These are phyloP conservation scores for Conticribra weissflogii DNA, from an alignment of 108 stramenopile species.

Conservation along the genomic window DNA sequence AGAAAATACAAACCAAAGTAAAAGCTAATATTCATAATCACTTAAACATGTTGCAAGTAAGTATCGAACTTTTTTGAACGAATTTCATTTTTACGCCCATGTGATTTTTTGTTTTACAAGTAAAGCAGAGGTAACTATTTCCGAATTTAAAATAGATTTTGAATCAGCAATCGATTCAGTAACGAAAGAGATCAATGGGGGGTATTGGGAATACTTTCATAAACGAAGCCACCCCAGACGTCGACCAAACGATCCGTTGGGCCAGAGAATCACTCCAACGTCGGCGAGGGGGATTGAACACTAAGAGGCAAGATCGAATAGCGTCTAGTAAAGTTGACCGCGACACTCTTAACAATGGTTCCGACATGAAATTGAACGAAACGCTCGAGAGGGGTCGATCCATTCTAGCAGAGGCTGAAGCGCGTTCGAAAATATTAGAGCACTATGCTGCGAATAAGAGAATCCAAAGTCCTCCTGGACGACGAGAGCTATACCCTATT, in stretches of 20 bases:
- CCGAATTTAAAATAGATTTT: no score
- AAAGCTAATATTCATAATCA: no score
- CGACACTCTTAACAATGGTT: neutral
- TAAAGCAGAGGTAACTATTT: no score
- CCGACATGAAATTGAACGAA: neutral
- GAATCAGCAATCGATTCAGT: no score
- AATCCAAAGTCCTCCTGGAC: neutral
- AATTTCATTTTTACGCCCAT: neutral
- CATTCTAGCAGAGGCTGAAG: constrained; percentile 20
- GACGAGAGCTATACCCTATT: no score
- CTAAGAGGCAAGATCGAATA: constrained; percentile 11
- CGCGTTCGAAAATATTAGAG: constrained; percentile 24
- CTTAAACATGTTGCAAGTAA: no score
- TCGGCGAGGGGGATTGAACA: constrained; percentile 8
- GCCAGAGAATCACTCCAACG: constrained; percentile 27
- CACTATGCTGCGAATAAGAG: constrained; percentile 16
- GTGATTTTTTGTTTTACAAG: neutral
- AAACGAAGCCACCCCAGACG: neutral
- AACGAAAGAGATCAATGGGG: neutral
- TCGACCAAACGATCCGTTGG: constrained; percentile 38
- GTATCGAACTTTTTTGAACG: no score
- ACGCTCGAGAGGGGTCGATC: constrained; percentile 27
- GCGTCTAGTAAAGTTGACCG: neutral
- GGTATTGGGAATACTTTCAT: neutral
- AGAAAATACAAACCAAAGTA: constrained; percentile 11